Base-by-base conservation (phyloP, 2,329 filamentous ascomycete genomes). In the Coniochaeta prunicola region DNA sequence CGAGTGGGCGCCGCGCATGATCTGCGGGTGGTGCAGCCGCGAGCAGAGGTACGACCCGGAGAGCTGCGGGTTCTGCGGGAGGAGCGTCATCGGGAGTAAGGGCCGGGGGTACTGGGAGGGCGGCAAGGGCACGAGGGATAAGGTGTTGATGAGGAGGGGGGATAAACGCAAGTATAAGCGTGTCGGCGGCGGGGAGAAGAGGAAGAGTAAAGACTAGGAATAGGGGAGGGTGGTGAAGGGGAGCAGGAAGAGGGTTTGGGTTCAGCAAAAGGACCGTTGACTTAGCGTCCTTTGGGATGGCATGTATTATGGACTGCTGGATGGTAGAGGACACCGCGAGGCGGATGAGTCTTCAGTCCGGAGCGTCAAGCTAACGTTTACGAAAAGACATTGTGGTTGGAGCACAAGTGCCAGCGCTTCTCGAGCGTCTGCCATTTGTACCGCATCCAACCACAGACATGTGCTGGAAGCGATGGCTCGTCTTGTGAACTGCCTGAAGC, bases 1-100 rank as follows among this genome's bases (percentile, higher is more conserved):
- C 63, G 91, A 94, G 74, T 91, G 90, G 80, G 91, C 91, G 8
- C 91, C 88, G 67, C 79, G 90, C 55, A 94, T 94, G 89, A 84
- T 93, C 36, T 93, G 89, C 70, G 88, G 88, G 7, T 89, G 82
- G 76, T 91, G 90, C 72, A 91, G 87, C 63, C 79, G 91, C 57
- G 91, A 96, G 76, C 90, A 93, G 74, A 86, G 86, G 63, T 96
- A 91, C 72, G 78, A 85, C 24, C 85, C 88, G 1, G 89, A 92
- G 68, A 86, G 87, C 61, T 96, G 91, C 70, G 80, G 77, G 1
- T 84, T 90, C 67, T 96, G 91, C 68, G 88, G 87, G 55, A 77
- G 86, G 34, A 82, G 80, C 56, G 81, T 94, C 13, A 80, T 92
- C 57, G 86, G 89, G 0, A 79, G 73, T 63, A 87, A 84, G 67